A percentile compares a stretch with the other conserved stretches of the same genome.
These are phyloP conservation scores for Glomus cerebriforme DNA, from an alignment of 192 early-diverging fungal genomes.

Conservation along the genomic window DNA sequence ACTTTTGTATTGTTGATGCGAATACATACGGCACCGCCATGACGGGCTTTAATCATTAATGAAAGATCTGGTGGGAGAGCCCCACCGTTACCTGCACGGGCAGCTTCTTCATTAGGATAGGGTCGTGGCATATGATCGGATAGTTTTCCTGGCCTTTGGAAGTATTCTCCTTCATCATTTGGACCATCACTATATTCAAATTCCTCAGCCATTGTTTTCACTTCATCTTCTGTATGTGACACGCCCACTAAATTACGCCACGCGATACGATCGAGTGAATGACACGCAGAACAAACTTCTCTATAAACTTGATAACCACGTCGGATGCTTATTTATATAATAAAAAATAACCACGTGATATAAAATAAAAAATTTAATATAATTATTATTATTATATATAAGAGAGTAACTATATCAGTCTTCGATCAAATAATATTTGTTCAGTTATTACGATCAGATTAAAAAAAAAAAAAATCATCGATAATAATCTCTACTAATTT, in stretches of 20 bases:
- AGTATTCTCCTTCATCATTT: conserved; percentile 89
- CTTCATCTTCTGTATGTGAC: conserved; percentile 89
- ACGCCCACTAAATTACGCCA: conserved; percentile 97
- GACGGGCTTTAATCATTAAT: conserved; percentile 92
- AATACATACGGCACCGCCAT: conserved; percentile 77
- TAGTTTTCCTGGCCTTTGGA: conserved; percentile 91
- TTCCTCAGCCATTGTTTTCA: conserved; percentile 91
- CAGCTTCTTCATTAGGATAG: conserved; percentile 97
- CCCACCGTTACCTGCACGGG: conserved; percentile 93
- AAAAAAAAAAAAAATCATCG: too few relatives aligned
- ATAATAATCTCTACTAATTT: too few relatives aligned
- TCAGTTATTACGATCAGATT: too few relatives aligned
- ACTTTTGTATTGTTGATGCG: neutral
- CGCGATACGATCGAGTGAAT: conserved; percentile 90
- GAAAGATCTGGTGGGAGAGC: conserved; percentile 95
- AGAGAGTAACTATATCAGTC: too few relatives aligned
- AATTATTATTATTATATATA: neutral
- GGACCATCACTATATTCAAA: conserved; percentile 92
- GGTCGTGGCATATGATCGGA: conserved; percentile 88
- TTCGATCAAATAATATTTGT: too few relatives aligned
- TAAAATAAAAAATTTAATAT: neutral
- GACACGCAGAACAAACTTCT: conserved; percentile 97
- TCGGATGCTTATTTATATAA: conserved; percentile 69
- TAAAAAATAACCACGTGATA: neutral
- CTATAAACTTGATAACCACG: conserved; percentile 99